Percentiles rank a stretch among this genome's conserved stretches.
These are phyloP conservation scores for Gnomoniopsis sp. DNA, from an alignment of 2,329 filamentous ascomycete species.

Conservation along the genomic window DNA sequence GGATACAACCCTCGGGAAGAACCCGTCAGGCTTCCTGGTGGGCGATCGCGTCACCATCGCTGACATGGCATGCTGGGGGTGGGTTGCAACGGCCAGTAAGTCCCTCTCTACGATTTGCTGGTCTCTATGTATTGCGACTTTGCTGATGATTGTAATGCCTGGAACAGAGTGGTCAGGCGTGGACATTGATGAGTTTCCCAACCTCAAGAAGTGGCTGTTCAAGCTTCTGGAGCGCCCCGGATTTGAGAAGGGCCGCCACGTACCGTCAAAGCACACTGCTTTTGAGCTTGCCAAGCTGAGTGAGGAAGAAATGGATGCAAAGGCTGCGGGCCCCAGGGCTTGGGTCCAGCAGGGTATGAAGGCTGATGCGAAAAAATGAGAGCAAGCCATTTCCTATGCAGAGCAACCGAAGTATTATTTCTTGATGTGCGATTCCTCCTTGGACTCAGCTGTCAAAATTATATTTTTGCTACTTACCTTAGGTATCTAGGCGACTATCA, in stretches of 20 bases:
- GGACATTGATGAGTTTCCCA: slow-evolving; percentile 71
- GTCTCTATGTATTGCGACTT: not conserved
- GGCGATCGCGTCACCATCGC: slow-evolving; percentile 70
- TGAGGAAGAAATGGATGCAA: slow-evolving; percentile 47
- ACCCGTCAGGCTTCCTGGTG: slow-evolving; percentile 55
- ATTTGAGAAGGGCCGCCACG: slow-evolving; percentile 69
- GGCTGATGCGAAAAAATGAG: slow-evolving; percentile 48
- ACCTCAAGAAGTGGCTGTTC: slow-evolving; percentile 74
- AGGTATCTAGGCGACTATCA: too few species aligned
- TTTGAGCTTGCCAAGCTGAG: slow-evolving; percentile 35
- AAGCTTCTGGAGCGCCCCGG: slow-evolving; percentile 65
- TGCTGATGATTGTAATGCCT: not conserved
- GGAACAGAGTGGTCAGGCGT: slow-evolving; percentile 59
- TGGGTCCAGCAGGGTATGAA: slow-evolving; percentile 68
- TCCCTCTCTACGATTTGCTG: slow-evolving; percentile 8
- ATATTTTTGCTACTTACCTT: too few species aligned
- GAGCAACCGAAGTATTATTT: not conserved
- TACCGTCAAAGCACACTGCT: slow-evolving; percentile 61
- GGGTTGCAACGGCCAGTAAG: slow-evolving; percentile 58
- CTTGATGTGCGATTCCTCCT: not conserved
- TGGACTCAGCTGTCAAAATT: too few species aligned
- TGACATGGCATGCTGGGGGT: slow-evolving; percentile 78
- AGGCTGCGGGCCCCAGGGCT: slow-evolving; percentile 41
- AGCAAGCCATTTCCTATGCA: not conserved
- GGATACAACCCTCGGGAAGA: slow-evolving; percentile 64